Base-by-base conservation (phyloP, 768 basidiomycete genomes). In the Lactarius psammicola region DNA sequence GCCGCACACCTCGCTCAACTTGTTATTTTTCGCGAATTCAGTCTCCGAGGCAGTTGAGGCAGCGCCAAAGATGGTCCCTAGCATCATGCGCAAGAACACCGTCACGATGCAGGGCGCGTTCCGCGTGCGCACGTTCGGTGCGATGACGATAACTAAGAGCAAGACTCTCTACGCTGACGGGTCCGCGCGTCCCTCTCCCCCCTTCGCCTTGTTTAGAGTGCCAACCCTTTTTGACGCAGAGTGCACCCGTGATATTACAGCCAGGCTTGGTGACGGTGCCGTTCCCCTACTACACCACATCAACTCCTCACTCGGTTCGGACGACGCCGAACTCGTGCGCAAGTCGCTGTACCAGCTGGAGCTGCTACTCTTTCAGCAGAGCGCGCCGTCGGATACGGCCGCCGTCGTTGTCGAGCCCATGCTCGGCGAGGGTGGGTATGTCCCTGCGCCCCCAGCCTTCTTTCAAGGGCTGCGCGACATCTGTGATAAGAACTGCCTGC, bases 11-110 rank as follows among this genome's bases (percentile, higher is more conserved):
- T 95, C 94, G 1, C 82, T 98, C 36, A 90, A 96, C 75, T 92
- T 92, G 30, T 98, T 98, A 83, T 97, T 95, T 84, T 93, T 97
- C 78, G 93, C 91, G 90, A 98, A 93, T 79, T 95, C 94, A 2
- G 96, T 96, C 2, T 88, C 93, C 0, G 96, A 98, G 76, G 96
- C 95, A 1, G 83, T 94, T 53, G 95, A 97, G 77, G 92, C 87
- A 0, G 83, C 94, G 3, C 77, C 98, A 68, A 98, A 97, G 78
- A 87, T 98, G 79, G 90, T 91, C 3, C 85, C 95, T 40, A 73
- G 75, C 30, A 78, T 87, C 38, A 98, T 95, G 1, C 86, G 88
- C 34, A 81, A 84, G 74, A 94, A 96, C 74, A 84, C 98, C 66
- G 93, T 98, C 61, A 79, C 84, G 66, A 92, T 98, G 89, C 94